These are phyloP conservation scores for Platanus orientalis DNA, from an alignment of 164 flowering plant species.

Conservation along the genomic window DNA sequence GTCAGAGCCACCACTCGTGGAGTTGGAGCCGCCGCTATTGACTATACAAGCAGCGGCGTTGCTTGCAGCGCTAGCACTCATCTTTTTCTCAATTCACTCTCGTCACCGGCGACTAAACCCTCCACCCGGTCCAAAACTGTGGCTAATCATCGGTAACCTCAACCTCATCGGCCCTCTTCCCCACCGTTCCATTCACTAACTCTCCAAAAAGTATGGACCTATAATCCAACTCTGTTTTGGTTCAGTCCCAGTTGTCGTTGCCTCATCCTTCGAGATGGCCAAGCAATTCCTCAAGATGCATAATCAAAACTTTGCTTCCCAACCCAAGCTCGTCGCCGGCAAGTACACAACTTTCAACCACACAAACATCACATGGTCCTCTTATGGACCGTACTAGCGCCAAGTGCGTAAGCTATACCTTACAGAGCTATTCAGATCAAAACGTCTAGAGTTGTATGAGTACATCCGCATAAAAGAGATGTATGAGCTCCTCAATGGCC, in stretches of 20 bases:
- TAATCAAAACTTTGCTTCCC: constrained; percentile 26
- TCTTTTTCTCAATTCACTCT: constrained; percentile 9
- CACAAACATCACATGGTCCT: constrained; percentile 24
- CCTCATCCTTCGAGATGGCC: constrained; percentile 33
- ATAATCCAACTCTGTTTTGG: constrained; percentile 34
- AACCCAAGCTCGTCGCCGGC: constrained; percentile 27
- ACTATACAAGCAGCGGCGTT: not conserved
- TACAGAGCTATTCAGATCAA: constrained; percentile 22
- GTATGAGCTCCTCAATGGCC: constrained; percentile 1
- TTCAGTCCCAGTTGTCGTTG: constrained; percentile 22
- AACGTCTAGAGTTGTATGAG: constrained; percentile 26
- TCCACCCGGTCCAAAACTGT: constrained; percentile 39
- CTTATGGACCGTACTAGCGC: constrained; percentile 33
- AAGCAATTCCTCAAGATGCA: constrained; percentile 28
- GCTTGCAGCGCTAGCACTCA: constrained; percentile 4
- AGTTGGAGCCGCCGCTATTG: constrained; percentile 6
- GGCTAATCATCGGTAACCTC: constrained; percentile 37
- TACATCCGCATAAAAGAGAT: constrained; percentile 31
- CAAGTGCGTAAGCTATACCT: constrained; percentile 27
- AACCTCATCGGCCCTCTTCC: constrained; percentile 29
- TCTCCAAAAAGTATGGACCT: constrained; percentile 30
- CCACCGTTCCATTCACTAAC: constrained; percentile 23
- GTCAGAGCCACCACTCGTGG: too few relatives aligned
- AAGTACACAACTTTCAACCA: constrained; percentile 24
- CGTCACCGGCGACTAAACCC: constrained; percentile 13